Conservation (phyloP, 345 rosid genomes). For the Psidium guajava region DNA sequence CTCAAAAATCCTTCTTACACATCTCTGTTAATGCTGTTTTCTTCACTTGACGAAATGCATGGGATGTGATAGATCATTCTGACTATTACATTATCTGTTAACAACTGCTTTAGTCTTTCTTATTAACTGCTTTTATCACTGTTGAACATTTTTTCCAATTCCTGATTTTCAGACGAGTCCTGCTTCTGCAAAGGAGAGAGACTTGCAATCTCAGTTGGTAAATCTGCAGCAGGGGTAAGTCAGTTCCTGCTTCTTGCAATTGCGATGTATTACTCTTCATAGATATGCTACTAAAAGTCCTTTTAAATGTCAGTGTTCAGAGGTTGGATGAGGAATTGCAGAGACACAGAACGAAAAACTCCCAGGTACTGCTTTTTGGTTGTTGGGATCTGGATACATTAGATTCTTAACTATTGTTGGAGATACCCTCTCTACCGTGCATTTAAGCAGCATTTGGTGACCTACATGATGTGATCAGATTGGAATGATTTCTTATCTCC, state of each 20-base stretch:
- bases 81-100: not conserved
- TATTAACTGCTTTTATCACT: not conserved
- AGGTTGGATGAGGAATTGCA: slow-evolving; percentile 71
- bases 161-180: slow-evolving; percentile 39
- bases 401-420: not conserved
- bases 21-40: not conserved
- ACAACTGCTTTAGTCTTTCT: not conserved
- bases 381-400: not conserved
- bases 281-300: slow-evolving; percentile 4
- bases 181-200: slow-evolving; percentile 51
- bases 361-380: slow-evolving; percentile 29
- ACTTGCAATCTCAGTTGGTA: slow-evolving; percentile 58
- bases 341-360: slow-evolving; percentile 57
- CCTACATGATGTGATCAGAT: not conserved
- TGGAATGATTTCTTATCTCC: not conserved
- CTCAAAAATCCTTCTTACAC: not conserved
- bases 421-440: not conserved
- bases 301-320: slow-evolving; percentile 41
- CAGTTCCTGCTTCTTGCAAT: not conserved
- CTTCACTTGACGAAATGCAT: not conserved
- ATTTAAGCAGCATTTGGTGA: not conserved
- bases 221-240: slow-evolving; percentile 74
- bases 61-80: not conserved
- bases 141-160: not conserved
- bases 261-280: not conserved